Conservation (phyloP, 306 rosid species). For the Cucurbita moschata region DNA sequence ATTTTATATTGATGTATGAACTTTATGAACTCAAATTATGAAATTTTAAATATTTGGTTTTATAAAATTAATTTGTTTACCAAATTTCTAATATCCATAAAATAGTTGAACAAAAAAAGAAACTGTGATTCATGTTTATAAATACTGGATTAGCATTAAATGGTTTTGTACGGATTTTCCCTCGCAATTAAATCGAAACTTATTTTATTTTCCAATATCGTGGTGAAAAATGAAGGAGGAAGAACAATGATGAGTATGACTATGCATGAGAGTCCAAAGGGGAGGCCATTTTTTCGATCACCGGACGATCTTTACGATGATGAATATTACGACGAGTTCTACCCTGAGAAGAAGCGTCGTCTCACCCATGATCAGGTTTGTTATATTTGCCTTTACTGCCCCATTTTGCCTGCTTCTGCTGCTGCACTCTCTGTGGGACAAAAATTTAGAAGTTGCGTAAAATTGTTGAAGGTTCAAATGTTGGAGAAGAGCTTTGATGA, state of each 20-base stretch:
- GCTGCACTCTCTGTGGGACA: not conserved
- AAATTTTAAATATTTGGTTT: not conserved
- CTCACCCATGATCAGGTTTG: constrained; percentile 74
- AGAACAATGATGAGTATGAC: constrained; percentile 51
- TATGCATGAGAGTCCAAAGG: constrained; percentile 56
- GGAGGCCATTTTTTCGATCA: constrained; percentile 58
- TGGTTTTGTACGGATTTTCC: not conserved
- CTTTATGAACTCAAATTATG: too few relatives aligned
- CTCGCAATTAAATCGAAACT: not conserved
- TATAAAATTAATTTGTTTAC: not conserved
- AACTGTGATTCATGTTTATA: not conserved
- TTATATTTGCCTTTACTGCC: not conserved
- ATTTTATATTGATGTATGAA: not conserved
- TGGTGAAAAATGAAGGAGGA: constrained; percentile 12
- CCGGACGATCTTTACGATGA: constrained; percentile 70
- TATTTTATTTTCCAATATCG: not conserved
- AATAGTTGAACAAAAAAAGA: not conserved
- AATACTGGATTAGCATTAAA: not conserved
- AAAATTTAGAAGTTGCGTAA: not conserved
- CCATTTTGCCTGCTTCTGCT: not conserved
- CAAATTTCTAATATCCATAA: not conserved
- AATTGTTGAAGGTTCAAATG: constrained; percentile 44
- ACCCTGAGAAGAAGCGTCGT: constrained; percentile 94
- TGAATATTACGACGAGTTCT: constrained; percentile 80
- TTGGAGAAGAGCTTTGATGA: constrained; percentile 90